A percentile compares a stretch with the other conserved stretches of the same genome.
Conservation (phyloP, 768 basidiomycete genomes). For the Tulasnella sp. region DNA sequence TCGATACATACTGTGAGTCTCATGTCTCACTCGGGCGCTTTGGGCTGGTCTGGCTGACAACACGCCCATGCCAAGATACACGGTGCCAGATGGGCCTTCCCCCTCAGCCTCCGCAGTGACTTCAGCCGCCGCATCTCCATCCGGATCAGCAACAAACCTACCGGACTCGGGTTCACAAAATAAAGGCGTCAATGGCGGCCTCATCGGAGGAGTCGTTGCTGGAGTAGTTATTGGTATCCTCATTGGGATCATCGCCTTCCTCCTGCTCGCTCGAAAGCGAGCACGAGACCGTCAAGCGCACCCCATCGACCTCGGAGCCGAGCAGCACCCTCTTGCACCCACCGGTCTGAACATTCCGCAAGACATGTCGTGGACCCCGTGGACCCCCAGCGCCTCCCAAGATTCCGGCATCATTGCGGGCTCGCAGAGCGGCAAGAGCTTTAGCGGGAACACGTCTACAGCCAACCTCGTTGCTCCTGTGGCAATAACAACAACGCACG, state of each 20-base stretch:
- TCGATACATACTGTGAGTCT: constrained; percentile 17
- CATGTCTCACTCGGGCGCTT: too few species aligned
- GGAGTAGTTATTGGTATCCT: neutral
- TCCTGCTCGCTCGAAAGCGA: neutral
- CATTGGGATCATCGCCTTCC: neutral
- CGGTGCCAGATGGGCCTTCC: neutral
- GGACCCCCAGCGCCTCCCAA: neutral
- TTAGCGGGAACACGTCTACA: neutral
- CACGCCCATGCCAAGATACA: neutral
- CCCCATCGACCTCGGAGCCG: neutral
- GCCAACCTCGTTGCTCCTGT: neutral
- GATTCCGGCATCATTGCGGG: neutral
- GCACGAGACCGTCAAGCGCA: neutral
- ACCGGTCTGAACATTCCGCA: neutral
- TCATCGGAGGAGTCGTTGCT: constrained; percentile 7
- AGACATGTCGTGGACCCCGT: neutral
- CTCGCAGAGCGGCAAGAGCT: neutral
- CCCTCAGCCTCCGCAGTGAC: neutral
- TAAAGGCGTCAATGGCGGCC: neutral
- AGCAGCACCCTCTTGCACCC: neutral
- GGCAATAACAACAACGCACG: neutral
- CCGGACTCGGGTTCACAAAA: neutral
- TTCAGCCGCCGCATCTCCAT: neutral
- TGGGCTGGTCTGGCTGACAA: neutral
- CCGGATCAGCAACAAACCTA: neutral